A percentile compares a stretch with the other conserved stretches of the same genome.
Evolutionary conservation across 2,329 filamentous ascomycete species (phyloP).

Genomic region (Penicillium decumbens): DNA sequence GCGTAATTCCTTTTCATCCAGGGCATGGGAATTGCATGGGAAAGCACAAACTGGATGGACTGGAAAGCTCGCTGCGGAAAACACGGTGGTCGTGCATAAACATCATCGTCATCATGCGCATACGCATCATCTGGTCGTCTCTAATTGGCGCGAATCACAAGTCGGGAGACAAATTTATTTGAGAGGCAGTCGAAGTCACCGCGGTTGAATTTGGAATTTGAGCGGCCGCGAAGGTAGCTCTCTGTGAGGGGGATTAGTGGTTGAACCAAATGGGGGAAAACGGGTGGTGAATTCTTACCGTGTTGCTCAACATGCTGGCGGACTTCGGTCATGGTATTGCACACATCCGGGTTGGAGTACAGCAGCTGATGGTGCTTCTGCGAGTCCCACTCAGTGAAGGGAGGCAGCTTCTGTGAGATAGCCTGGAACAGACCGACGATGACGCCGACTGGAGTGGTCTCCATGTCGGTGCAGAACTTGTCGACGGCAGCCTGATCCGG

Average conservation of each 20-base stretch:
- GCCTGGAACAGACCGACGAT: slow-evolving; percentile 96
- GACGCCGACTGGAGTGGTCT: slow-evolving; percentile 89
- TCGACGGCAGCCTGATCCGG: slow-evolving; percentile 78
- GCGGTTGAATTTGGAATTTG: slow-evolving; percentile 77
- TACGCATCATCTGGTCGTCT: slow-evolving; percentile 21
- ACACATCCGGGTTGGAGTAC: slow-evolving; percentile 85
- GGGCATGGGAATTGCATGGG: slow-evolving; percentile 9
- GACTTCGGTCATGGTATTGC: slow-evolving; percentile 94
- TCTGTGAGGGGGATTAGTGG: slow-evolving; percentile 52
- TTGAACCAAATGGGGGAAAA: background rate
- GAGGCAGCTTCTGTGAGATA: slow-evolving; percentile 92
- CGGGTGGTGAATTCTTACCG: slow-evolving; percentile 57
- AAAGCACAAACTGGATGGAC: slow-evolving; percentile 1
- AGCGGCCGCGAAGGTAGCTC: slow-evolving; percentile 75
- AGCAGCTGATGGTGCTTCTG: slow-evolving; percentile 84
- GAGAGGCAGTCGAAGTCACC: slow-evolving; percentile 91
- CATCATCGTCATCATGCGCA: slow-evolving; percentile 25
- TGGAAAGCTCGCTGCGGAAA: slow-evolving; percentile 16
- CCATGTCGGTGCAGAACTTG: slow-evolving; percentile 97
- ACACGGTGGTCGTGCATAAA: slow-evolving; percentile 21
- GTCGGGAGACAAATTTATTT: slow-evolving; percentile 94
- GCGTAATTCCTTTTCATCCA: slow-evolving; percentile 27
- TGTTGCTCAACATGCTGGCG: slow-evolving; percentile 87
- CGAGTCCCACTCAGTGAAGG: slow-evolving; percentile 92
- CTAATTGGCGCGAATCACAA: slow-evolving; percentile 91